phyloP scores from a whole-genome alignment of 1,139 yeast species.

The Protomyces macrosporus region DNA sequence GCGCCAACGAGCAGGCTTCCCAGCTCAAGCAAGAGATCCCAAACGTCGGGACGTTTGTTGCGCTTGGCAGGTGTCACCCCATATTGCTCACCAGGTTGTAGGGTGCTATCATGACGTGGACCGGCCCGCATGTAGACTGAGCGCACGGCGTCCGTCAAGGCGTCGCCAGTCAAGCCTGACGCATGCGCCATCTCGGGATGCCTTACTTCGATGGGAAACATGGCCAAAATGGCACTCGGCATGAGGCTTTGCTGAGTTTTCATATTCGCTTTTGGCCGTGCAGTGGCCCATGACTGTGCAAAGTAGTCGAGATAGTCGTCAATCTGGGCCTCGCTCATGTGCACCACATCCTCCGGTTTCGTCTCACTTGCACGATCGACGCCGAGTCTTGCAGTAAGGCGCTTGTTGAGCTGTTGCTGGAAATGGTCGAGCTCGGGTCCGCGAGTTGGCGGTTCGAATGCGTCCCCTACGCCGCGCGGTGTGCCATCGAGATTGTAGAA shows the following conservation, averaged over 20 bases:
- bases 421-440: slow-evolving; percentile 4
- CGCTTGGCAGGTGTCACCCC: background rate
- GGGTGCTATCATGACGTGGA: background rate
- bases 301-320: slow-evolving; percentile 15
- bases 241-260: background rate
- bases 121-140: background rate
- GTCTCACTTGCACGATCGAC: slow-evolving; percentile 14
- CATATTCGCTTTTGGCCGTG: background rate
- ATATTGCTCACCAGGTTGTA: slow-evolving; percentile 1
- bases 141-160: background rate
- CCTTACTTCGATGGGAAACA: slow-evolving; percentile 1
- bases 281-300: slow-evolving; percentile 5
- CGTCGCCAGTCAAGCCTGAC: background rate
- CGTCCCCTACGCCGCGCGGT: background rate
- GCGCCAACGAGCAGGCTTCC: slow-evolving; percentile 1
- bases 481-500: slow-evolving; percentile 11
- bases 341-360: background rate
- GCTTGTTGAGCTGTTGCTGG: background rate
- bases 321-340: slow-evolving; percentile 2
- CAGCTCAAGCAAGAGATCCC: slow-evolving; percentile 11
- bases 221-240: slow-evolving; percentile 7
- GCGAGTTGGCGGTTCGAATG: background rate
- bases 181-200: background rate
- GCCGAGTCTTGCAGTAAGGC: slow-evolving; percentile 5
- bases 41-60: background rate